A percentile compares a stretch with the other conserved stretches of the same genome.
These are phyloP conservation scores for Centaurea solstitialis DNA, from an alignment of 129 eudicot genomes.

Conservation along the genomic window DNA sequence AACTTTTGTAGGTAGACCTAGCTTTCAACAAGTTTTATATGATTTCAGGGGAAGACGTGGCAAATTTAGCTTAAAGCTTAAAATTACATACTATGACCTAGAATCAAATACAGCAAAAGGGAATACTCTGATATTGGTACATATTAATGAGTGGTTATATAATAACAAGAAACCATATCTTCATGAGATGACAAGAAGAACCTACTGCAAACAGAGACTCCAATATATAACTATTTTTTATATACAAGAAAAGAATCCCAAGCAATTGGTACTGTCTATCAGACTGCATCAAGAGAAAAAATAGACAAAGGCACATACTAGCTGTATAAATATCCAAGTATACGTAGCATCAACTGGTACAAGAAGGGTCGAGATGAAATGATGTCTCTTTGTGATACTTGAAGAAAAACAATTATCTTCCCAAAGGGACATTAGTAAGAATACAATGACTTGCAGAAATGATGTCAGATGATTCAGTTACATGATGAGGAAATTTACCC, in stretches of 20 bases:
- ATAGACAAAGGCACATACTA: background rate
- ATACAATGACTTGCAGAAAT: background rate
- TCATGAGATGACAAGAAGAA: background rate
- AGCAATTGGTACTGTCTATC: background rate
- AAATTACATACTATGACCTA: background rate
- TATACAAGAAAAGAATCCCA: background rate
- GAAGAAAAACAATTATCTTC: background rate
- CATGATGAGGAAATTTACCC: slow-evolving; percentile 57
- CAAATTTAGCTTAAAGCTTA: background rate
- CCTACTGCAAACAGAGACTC: background rate
- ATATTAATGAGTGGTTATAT: background rate
- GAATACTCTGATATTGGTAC: background rate
- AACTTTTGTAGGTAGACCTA: background rate
- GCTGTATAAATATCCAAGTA: background rate
- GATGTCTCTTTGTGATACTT: background rate
- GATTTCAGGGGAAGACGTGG: background rate
- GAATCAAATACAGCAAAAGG: background rate
- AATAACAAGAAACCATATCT: background rate
- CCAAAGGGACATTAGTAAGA: background rate
- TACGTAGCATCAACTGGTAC: background rate
- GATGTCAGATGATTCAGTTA: background rate
- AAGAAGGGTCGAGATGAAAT: background rate
- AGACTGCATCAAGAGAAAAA: background rate
- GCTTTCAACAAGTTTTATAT: background rate
- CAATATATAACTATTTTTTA: background rate